Conservation (phyloP, 2,329 filamentous ascomycete species). For the Cladosporium austrohemisphaericum region DNA sequence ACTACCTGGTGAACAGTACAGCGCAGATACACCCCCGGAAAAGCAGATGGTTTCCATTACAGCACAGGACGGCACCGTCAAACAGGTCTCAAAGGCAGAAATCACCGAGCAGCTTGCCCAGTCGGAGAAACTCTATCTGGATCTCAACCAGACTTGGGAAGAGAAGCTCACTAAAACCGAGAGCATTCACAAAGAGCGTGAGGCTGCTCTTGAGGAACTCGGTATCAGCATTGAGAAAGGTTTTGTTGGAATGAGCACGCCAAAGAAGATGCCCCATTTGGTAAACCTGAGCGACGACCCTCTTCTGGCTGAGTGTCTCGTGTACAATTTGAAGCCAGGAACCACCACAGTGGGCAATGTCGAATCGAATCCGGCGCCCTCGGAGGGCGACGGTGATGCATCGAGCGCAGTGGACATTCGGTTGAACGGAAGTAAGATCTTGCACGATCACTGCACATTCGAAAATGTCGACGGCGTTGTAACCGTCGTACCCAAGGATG, state of each 20-base stretch:
- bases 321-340: slow-evolving; percentile 97
- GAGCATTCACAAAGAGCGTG: slow-evolving; percentile 94
- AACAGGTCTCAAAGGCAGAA: slow-evolving; percentile 96
- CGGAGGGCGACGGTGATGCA: slow-evolving; percentile 1
- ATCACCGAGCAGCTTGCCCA: slow-evolving; percentile 95
- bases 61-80: slow-evolving; percentile 75
- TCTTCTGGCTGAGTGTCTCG: slow-evolving; percentile 87
- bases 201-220: slow-evolving; percentile 89
- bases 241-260: slow-evolving; percentile 89
- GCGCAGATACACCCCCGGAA: slow-evolving; percentile 85
- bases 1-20: slow-evolving; percentile 66
- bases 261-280: slow-evolving; percentile 98
- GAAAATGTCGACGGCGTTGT: slow-evolving; percentile 91
- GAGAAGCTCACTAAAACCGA: slow-evolving; percentile 93
- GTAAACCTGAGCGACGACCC: slow-evolving; percentile 85
- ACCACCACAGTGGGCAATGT: slow-evolving; percentile 92
- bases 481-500: slow-evolving; percentile 82
- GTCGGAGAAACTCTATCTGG: slow-evolving; percentile 91
- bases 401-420: slow-evolving; percentile 72
- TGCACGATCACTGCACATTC: slow-evolving; percentile 89
- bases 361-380: slow-evolving; percentile 58
- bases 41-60: slow-evolving; percentile 96
- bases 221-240: slow-evolving; percentile 99
- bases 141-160: slow-evolving; percentile 98
- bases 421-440: slow-evolving; percentile 87